A percentile compares a stretch with the other conserved stretches of the same genome.
Evolutionary conservation across 2,329 filamentous ascomycete genomes (phyloP).

Genomic region (Cadophora luteo-olivacea): DNA sequence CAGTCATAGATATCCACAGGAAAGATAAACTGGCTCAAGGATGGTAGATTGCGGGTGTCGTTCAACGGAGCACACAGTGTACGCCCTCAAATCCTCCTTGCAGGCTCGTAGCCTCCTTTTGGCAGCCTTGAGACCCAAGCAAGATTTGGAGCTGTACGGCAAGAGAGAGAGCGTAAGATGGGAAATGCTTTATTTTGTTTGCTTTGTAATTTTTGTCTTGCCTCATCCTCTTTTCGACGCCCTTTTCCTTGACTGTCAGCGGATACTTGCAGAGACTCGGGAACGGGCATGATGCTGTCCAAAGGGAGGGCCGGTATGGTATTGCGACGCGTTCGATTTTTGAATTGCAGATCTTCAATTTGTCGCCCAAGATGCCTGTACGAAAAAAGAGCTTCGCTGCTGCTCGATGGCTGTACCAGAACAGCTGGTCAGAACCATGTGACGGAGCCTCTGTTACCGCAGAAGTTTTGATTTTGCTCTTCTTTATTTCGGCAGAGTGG

Average conservation of each 20-base stretch:
- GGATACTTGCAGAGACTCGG: constrained; percentile 6
- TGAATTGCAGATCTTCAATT: neutral
- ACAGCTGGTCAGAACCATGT: too few species aligned
- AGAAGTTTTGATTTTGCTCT: too few species aligned
- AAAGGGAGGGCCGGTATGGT: too few species aligned
- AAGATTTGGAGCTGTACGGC: neutral
- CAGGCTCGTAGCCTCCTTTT: neutral
- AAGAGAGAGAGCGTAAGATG: neutral
- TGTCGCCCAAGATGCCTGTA: too few species aligned
- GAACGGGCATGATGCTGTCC: neutral
- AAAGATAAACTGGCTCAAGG: too few species aligned
- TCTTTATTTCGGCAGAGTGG: too few species aligned
- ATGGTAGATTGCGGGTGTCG: neutral
- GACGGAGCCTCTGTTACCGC: too few species aligned
- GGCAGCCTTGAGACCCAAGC: neutral
- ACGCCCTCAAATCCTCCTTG: neutral
- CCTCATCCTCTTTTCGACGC: neutral
- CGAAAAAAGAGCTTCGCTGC: too few species aligned
- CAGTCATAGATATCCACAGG: too few species aligned
- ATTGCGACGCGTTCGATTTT: neutral
- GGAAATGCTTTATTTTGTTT: neutral
- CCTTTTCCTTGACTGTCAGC: neutral
- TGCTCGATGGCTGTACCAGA: too few species aligned
- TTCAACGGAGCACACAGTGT: neutral
- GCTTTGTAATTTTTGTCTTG: neutral